A percentile compares a stretch with the other conserved stretches of the same genome.
Conservation (phyloP, 768 basidiomycete genomes). For the Phanerodontia chrysosporium region DNA sequence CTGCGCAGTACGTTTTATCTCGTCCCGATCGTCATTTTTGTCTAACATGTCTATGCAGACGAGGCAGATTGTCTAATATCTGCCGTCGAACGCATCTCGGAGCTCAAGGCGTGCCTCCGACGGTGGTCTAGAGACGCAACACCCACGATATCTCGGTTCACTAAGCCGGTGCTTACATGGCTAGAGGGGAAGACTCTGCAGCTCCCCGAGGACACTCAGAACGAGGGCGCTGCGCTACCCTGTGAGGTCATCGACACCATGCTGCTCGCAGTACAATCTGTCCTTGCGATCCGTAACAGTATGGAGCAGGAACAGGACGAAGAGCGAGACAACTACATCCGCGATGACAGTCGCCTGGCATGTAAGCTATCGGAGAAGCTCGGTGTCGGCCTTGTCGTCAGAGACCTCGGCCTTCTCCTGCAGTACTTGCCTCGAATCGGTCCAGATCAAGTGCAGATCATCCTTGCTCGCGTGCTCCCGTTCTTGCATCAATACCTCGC, state of each 20-base stretch:
- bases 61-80: not conserved
- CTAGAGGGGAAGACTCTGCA: constrained; percentile 12
- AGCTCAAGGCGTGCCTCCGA: not conserved
- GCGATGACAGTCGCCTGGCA: constrained; percentile 40
- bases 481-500: constrained; percentile 67
- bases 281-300: constrained; percentile 40
- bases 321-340: constrained; percentile 46
- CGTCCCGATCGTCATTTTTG: not conserved
- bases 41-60: not conserved
- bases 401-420: constrained; percentile 38
- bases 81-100: not conserved
- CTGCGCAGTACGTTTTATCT: not conserved
- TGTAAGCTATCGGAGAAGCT: constrained; percentile 46
- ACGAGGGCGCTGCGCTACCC: not conserved
- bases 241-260: constrained; percentile 50
- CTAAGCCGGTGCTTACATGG: constrained; percentile 28
- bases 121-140: not conserved
- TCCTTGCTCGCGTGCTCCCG: constrained; percentile 53
- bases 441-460: constrained; percentile 28
- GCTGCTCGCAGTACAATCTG: constrained; percentile 60
- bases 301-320: constrained; percentile 24
- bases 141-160: constrained; percentile 23
- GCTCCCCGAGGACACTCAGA: not conserved
- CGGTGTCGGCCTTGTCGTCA: constrained; percentile 39
- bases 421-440: constrained; percentile 33